These are phyloP conservation scores for Dactylorhiza incarnata DNA, from an alignment of 106 monocot genomes.

Conservation along the genomic window DNA sequence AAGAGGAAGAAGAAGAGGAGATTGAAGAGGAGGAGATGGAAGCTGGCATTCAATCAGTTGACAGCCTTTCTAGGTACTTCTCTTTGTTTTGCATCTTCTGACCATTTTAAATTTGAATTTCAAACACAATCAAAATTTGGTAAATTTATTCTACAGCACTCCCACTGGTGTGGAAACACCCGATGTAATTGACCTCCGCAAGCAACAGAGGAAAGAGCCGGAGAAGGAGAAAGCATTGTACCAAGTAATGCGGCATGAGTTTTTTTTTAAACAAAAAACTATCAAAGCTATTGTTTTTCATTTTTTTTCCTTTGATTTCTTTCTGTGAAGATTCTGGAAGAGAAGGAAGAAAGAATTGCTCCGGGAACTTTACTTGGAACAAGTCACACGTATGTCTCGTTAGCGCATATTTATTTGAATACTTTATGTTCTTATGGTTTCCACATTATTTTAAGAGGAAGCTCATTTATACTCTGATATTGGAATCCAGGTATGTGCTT, in stretches of 20 bases:
- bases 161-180: conserved; percentile 98
- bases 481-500: conserved; percentile 56
- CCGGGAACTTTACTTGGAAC: conserved; percentile 88
- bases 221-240: conserved; percentile 86
- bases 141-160: conserved; percentile 41
- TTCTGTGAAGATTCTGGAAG: conserved; percentile 71
- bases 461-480: background rate
- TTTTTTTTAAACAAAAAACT: no score
- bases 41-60: conserved; percentile 93
- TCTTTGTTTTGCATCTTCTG: background rate
- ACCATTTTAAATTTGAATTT: background rate
- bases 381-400: conserved; percentile 66
- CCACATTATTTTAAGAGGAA: background rate
- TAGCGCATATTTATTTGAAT: background rate
- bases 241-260: conserved; percentile 38
- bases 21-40: conserved; percentile 81
- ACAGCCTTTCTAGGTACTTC: conserved; percentile 79
- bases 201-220: conserved; percentile 97
- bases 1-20: conserved; percentile 86
- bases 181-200: conserved; percentile 96
- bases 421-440: background rate
- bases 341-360: conserved; percentile 95
- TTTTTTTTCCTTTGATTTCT: background rate
- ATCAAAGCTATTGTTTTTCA: background rate
- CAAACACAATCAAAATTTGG: conserved; percentile 2